Percentiles rank a stretch among this genome's conserved stretches.
phyloP scores from a whole-genome alignment of 2,329 filamentous ascomycete genomes.

The Xylariaceae sp. region DNA sequence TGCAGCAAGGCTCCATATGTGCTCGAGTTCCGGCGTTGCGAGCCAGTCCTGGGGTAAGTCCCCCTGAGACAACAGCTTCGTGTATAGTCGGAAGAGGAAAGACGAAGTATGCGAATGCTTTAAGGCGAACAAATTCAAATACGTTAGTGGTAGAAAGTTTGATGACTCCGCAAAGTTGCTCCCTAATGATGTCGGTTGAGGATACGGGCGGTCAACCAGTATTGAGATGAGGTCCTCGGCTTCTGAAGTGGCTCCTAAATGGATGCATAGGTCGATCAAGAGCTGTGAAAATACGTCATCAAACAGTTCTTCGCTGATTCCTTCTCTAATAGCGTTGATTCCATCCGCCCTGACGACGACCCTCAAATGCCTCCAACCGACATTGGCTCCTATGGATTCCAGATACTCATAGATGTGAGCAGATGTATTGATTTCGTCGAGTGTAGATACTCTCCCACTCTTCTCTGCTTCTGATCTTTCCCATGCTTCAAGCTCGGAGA shows the following conservation, averaged over 20 bases:
- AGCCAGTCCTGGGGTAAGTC: constrained; percentile 42
- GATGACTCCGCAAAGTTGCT: constrained; percentile 27
- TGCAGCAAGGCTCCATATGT: constrained; percentile 38
- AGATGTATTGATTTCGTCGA: constrained; percentile 38
- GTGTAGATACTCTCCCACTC: constrained; percentile 33
- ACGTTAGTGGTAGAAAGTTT: constrained; percentile 30
- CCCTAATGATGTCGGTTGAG: constrained; percentile 32
- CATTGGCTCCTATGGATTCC: constrained; percentile 39
- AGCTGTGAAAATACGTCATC: constrained; percentile 37
- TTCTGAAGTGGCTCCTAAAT: constrained; percentile 35
- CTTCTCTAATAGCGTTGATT: constrained; percentile 39
- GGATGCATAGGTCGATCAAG: constrained; percentile 40
- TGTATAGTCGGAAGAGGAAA: constrained; percentile 37
- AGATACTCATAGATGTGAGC: constrained; percentile 47
- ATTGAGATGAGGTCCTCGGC: constrained; percentile 38
- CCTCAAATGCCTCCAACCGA: constrained; percentile 45
- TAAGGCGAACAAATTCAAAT: constrained; percentile 34
- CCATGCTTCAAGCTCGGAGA: constrained; percentile 42
- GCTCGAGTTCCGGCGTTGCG: constrained; percentile 38
- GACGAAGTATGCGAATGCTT: constrained; percentile 25
- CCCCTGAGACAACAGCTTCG: constrained; percentile 32
- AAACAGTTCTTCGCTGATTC: constrained; percentile 40
- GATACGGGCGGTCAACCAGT: constrained; percentile 34
- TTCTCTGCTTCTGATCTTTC: constrained; percentile 37
- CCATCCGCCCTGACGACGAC: constrained; percentile 45